Evolutionary conservation across 1,284 basidiomycete species (phyloP), one percentile per base, ranked within the genome.

Genomic region (Erythrobasidium hasegawianum): DNA sequence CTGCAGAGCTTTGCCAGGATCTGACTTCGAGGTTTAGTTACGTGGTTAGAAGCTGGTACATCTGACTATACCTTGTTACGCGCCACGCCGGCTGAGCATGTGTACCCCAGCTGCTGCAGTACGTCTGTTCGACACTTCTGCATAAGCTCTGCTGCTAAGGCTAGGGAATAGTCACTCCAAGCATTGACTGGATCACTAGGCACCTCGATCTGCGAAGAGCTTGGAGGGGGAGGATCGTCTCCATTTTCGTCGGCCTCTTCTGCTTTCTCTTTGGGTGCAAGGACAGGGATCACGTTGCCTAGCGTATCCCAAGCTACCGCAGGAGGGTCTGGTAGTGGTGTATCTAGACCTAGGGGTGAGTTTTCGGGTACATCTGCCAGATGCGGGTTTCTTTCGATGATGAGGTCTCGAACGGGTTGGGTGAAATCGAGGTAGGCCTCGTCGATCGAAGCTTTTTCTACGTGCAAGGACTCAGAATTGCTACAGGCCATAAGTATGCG

Each of bases 121-220:
- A 97, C 86, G 65, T 87, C 70, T 89, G 82, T 47, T 87, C 74
- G 62, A 47, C 69, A 84, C 59, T 83, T 84, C n/a, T 81, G 80
- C 87, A 97, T 95, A 43, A 95, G 77, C 75, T 92, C 89, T 4
- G 92, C 92, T 1, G 87, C 95, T 53, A 96, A 86, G 0, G 87
- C 88, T 41, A 98, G 79, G 0, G 91, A 91, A 54, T 97, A 84
- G 77, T 98, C 96, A 67, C 92, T 88, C 96, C 96, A 99, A 1
- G 87, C 62, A 49, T 65, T 65, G 27, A 65, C 33, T 20, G 56
- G 62, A 20, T 65, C 62, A 7, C 24, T 13, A 18, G 62, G 62
- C 33, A n/a, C 38, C 38, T 65, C 62, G n/a, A 65, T 53, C 10
- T 27, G 14, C 50, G 38, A 39, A 4, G 62, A 65, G 18, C 50